phyloP scores from a whole-genome alignment of 257 asterid genomes.

The Solanum appendiculatum region DNA sequence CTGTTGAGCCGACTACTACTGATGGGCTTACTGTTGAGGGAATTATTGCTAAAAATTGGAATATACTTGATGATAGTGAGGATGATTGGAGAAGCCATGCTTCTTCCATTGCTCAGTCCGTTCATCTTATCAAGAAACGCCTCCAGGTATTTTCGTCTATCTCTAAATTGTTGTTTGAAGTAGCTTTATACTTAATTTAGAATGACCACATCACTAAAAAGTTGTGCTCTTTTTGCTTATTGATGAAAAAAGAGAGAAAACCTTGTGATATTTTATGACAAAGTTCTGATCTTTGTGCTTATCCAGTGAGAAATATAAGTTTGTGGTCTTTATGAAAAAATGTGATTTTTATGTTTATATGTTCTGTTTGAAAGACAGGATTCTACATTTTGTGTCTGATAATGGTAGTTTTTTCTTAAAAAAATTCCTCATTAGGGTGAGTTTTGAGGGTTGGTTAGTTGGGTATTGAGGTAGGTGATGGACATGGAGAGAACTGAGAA shows the following conservation, averaged over 20 bases:
- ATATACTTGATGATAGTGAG: conserved; percentile 54
- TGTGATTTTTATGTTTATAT: neutral
- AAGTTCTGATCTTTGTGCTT: neutral
- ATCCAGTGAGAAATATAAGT: neutral
- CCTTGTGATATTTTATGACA: neutral
- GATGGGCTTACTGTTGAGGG: conserved; percentile 87
- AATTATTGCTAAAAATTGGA: conserved; percentile 70
- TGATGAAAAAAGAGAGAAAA: neutral
- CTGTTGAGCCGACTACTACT: conserved; percentile 49
- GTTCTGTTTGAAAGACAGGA: neutral
- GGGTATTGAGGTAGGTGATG: neutral
- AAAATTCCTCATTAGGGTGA: neutral
- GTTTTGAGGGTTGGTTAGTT: neutral
- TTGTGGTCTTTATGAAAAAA: neutral
- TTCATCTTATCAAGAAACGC: conserved; percentile 84
- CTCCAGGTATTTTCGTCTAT: conserved; percentile 30
- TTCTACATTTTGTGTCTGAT: neutral
- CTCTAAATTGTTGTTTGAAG: neutral
- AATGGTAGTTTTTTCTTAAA: neutral
- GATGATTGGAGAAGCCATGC: conserved; percentile 92
- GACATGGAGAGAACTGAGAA: neutral
- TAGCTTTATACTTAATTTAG: neutral
- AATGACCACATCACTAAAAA: neutral
- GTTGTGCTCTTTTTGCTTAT: neutral
- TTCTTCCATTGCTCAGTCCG: conserved; percentile 81